Percentiles rank a stretch among this genome's conserved stretches.
These are phyloP conservation scores for Komagataella kurtzmanii DNA, from an alignment of 805 yeast genomes.

Conservation along the genomic window DNA sequence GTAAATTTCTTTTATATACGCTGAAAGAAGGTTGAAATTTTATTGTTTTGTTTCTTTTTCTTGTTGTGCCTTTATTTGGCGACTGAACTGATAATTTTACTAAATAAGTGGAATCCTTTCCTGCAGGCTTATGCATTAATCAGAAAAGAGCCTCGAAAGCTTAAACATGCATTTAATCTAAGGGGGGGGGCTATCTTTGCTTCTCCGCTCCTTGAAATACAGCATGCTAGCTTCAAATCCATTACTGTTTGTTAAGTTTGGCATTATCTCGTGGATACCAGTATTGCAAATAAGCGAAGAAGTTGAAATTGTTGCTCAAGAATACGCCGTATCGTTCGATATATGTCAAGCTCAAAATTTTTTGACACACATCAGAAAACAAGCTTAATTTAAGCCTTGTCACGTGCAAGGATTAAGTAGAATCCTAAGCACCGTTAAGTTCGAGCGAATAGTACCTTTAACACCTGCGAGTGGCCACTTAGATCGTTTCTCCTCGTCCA, in stretches of 20 bases:
- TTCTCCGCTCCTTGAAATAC: too few relatives aligned
- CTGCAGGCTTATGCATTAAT: neutral
- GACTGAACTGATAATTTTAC: neutral
- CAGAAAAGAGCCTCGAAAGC: neutral
- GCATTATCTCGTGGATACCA: too few relatives aligned
- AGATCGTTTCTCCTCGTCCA: too few relatives aligned
- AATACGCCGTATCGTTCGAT: too few relatives aligned
- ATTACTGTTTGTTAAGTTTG: too few relatives aligned
- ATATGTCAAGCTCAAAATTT: too few relatives aligned
- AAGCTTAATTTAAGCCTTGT: neutral
- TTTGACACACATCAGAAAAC: neutral
- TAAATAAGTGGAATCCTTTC: neutral
- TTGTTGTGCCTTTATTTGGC: neutral
- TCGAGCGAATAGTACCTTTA: neutral
- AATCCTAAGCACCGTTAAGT: neutral
- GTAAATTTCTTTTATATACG: neutral
- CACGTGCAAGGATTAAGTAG: neutral
- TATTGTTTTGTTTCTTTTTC: neutral
- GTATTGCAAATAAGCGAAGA: too few relatives aligned
- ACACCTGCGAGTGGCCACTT: too few relatives aligned
- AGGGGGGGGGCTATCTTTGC: too few relatives aligned
- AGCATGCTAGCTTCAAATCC: neutral
- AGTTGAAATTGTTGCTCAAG: too few relatives aligned
- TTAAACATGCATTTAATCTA: neutral
- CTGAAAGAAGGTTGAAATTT: neutral